phyloP scores from a whole-genome alignment of 106 monocot species.

The Triglochin maritima region DNA sequence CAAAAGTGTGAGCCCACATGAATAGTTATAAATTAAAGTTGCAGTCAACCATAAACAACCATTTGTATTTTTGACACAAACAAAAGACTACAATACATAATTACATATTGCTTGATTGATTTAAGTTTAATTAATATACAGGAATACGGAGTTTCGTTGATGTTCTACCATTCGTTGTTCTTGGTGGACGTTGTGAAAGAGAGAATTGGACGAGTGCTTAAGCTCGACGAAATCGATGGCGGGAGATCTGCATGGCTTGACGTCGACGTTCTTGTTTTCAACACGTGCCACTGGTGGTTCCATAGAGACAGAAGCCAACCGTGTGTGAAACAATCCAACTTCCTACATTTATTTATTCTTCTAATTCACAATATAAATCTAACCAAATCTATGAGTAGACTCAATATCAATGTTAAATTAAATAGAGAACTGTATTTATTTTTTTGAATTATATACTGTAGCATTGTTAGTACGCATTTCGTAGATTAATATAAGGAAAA shows the following conservation, averaged over 20 bases:
- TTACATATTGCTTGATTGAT: no score
- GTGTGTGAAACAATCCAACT: slow-evolving; percentile 13
- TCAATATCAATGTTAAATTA: no score
- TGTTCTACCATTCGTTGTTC: slow-evolving; percentile 35
- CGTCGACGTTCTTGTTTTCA: slow-evolving; percentile 38
- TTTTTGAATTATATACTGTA: no score
- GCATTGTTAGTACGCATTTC: no score
- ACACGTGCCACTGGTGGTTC: slow-evolving; percentile 74
- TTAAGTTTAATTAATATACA: slow-evolving; percentile 2
- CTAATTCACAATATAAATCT: background rate
- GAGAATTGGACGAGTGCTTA: slow-evolving; percentile 25
- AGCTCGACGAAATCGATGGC: slow-evolving; percentile 34
- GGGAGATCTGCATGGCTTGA: slow-evolving; percentile 36
- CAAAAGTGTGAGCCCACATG: no score
- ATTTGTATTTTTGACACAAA: no score
- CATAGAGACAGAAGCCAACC: slow-evolving; percentile 50
- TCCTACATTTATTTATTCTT: no score
- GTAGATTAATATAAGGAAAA: no score
- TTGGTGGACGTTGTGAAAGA: slow-evolving; percentile 39
- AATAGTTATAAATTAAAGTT: no score
- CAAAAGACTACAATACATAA: background rate
- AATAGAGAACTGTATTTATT: no score
- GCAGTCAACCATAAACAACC: no score
- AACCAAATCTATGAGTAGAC: no score
- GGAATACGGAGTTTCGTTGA: slow-evolving; percentile 46